Evolutionary conservation across 2,329 filamentous ascomycete species (phyloP), one percentile per base, ranked within the genome.

Genomic region (Neofusicoccum ribis): DNA sequence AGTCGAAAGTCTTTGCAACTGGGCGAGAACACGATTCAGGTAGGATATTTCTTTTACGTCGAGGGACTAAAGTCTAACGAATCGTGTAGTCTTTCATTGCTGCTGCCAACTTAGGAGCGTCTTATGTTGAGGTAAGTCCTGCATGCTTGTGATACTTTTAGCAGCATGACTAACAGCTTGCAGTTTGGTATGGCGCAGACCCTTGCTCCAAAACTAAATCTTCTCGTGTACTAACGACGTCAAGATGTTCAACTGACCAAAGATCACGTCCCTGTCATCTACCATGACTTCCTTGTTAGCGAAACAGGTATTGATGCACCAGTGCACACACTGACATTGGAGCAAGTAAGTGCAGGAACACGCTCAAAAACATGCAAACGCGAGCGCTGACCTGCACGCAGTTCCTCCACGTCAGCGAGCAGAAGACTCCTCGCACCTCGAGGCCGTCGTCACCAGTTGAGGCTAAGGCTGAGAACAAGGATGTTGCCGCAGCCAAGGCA

Each of bases 261-360:
- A 74, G 95, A 99, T 74, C 93, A 96, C 72, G 93, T 99, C 1
- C 95, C 95, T 0, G 94, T 99, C 69, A 97, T 99, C 72, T 99
- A 99, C 75, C 95, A 99, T 75, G 95, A 99, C 77, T 99, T 99
- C 73, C 84, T 98, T 14, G 95, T 99, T 76, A 97, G 93, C 74
- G 95, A 99, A 79, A 98, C 95, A 0, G 95, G 96, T 9, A 95
- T 97, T 63, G 95, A 99, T 74, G 95, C 95, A 0, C 95, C 95
- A 0, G 94, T 99, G 1, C 95, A 99, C 75, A 96, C 92, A 0
- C 82, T 99, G 68, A 99, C 95, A 0, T 81, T 98, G 3, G 94
- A 99, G 73, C 95, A 97, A 83, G 63, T 67, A 51, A 60, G 37
- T 62, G 52, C 43, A 34, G 20, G 20, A 23, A 43, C 6, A 12